Base-by-base conservation (phyloP, 306 rosid genomes). In the Benincasa hispida region DNA sequence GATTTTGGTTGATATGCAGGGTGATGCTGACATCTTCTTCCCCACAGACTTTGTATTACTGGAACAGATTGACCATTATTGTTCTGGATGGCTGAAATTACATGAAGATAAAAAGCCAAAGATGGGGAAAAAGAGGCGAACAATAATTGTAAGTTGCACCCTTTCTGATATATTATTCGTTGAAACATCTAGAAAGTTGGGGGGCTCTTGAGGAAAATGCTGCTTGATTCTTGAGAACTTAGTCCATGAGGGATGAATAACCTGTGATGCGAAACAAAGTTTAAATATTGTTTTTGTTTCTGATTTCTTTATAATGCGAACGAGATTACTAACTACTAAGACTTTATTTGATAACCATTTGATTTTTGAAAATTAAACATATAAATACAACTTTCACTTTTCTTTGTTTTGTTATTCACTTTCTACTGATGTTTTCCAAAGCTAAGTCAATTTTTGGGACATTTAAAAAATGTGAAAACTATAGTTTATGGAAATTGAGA, bases 11-110 rank as follows among this genome's bases (percentile, higher is more conserved):
- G 51, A 72, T 62, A 83, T 47, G 76, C 90, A 93, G 98, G 98
- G 98, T 77, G 97, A 93, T 53, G 98, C 96, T 45, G 98, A 93
- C 83, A 90, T 93, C 61, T 93, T 93, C 78, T 91, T 93, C 80
- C 97, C 98, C 48, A 93, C 98, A 3, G 98, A 90, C 88, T 93
- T 93, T 78, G 78, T 88, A 88, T 85, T 93, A 80, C 85, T 93
- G 84, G 98, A 93, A 80, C 89, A 59, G 59, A 87, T 93, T 11
- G 98, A 93, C 60, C 97, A 93, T 90, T 90, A 85, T 81, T 90
- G 97, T 83, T 91, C 98, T 47, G 96, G 98, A 70, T 87, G 91
- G 96, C 76, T 80, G 81, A 90, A 87, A 80, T 83, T 81, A 59
- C 79, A 76, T 8, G 80, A 75, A 14, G 91, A 85, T 78, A 37